phyloP scores from a whole-genome alignment of 2,329 filamentous ascomycete species.

The Fusarium odoratissimum region DNA sequence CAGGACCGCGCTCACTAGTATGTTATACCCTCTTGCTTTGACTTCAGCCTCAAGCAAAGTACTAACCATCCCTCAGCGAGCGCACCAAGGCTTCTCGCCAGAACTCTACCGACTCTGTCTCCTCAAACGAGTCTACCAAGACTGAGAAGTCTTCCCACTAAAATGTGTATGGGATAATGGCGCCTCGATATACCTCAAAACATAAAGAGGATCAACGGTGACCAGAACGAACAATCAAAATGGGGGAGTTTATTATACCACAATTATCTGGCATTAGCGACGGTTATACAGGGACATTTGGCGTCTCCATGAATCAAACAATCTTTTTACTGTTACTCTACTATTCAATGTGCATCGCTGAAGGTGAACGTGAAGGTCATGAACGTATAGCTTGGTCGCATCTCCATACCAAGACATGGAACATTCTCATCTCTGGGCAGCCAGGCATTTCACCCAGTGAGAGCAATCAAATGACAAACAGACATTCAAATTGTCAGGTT shows the following conservation, averaged over 20 bases:
- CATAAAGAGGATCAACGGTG: neutral
- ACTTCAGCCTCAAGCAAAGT: neutral
- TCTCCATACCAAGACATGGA: neutral
- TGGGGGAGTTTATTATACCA: conserved; percentile 35
- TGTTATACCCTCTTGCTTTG: conserved; percentile 29
- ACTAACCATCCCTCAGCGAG: conserved; percentile 50
- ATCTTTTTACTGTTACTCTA: conserved; percentile 11
- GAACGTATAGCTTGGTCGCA: neutral
- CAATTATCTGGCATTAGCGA: conserved; percentile 43
- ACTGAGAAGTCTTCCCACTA: conserved; percentile 42
- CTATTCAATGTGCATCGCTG: neutral
- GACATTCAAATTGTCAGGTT: conserved; percentile 14
- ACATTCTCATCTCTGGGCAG: conserved; percentile 3
- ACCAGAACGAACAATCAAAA: conserved; percentile 8
- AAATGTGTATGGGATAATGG: conserved; percentile 13
- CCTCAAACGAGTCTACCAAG: conserved; percentile 47
- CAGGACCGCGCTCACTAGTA: conserved; percentile 60
- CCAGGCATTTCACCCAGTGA: conserved; percentile 17
- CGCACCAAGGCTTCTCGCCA: conserved; percentile 53
- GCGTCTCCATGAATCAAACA: conserved; percentile 41
- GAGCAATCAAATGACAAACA: conserved; percentile 29
- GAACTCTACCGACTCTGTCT: conserved; percentile 52
- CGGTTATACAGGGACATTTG: conserved; percentile 30
- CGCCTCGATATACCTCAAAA: conserved; percentile 5
- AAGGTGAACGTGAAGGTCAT: neutral